phyloP scores from a whole-genome alignment of 176 grass and related monocot genomes.

The Oryza punctata region DNA sequence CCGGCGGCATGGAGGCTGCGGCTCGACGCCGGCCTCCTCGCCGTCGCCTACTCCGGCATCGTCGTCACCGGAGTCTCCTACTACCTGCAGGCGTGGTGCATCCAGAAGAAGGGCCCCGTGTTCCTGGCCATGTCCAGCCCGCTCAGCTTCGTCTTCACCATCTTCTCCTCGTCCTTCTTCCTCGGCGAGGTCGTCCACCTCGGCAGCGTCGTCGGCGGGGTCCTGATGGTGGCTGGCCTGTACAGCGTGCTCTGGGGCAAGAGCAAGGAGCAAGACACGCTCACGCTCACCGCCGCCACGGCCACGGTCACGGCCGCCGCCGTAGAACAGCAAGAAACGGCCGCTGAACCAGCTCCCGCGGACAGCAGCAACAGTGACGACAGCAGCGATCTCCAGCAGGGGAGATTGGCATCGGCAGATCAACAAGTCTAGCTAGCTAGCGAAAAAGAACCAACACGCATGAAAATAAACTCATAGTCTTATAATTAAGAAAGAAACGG shows the following conservation, averaged over 20 bases:
- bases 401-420: too few species aligned
- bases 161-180: constrained; percentile 54
- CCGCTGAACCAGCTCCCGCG: too few species aligned
- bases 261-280: constrained; percentile 30
- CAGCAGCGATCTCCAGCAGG: too few species aligned
- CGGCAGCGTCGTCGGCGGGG: constrained; percentile 56
- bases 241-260: constrained; percentile 65
- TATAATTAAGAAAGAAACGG: too few species aligned
- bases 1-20: constrained; percentile 45
- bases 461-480: too few species aligned
- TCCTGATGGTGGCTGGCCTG: constrained; percentile 43
- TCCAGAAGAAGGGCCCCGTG: constrained; percentile 60
- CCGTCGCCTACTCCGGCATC: constrained; percentile 50
- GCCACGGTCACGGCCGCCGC: too few species aligned
- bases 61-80: constrained; percentile 46
- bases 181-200: constrained; percentile 54
- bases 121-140: constrained; percentile 69
- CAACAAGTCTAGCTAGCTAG: too few species aligned
- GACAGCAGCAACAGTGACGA: too few species aligned
- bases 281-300: not conserved
- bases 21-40: constrained; percentile 48
- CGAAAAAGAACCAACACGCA: too few species aligned
- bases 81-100: constrained; percentile 70
- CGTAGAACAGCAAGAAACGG: too few species aligned
- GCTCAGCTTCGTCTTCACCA: constrained; percentile 52